A percentile compares a stretch with the other conserved stretches of the same genome.
phyloP scores from a whole-genome alignment of 495 filamentous ascomycete species.

The Thermochaetoides thermophila region DNA sequence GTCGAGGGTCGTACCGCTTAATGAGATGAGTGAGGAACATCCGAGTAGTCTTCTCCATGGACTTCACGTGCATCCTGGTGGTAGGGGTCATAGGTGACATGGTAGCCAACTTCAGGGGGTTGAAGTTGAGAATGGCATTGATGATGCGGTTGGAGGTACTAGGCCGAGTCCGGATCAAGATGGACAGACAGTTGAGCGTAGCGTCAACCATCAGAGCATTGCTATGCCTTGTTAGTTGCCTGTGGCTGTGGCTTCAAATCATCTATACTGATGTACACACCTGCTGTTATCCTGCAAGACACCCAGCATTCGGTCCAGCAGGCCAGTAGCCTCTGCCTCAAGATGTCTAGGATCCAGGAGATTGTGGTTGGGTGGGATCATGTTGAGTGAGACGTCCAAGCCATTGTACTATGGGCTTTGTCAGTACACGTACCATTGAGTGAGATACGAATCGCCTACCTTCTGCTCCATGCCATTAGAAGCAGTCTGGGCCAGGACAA shows the following conservation, averaged over 20 bases:
- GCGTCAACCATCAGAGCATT: slow-evolving; percentile 84
- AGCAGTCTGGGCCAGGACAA: slow-evolving; percentile 81
- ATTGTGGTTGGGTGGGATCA: slow-evolving; percentile 71
- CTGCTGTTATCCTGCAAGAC: slow-evolving; percentile 73
- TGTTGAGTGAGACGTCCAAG: slow-evolving; percentile 72
- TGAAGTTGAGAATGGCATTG: slow-evolving; percentile 75
- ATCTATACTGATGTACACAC: slow-evolving; percentile 37
- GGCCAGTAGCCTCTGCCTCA: slow-evolving; percentile 79
- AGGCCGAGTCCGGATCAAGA: slow-evolving; percentile 65
- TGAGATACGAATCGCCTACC: slow-evolving; percentile 34
- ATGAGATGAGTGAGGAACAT: slow-evolving; percentile 65
- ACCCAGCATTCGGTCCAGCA: slow-evolving; percentile 79
- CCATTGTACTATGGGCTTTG: slow-evolving; percentile 44
- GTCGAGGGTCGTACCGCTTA: slow-evolving; percentile 42
- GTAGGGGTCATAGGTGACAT: slow-evolving; percentile 63
- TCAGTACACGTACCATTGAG: slow-evolving; percentile 3
- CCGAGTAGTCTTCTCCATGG: slow-evolving; percentile 84
- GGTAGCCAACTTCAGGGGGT: slow-evolving; percentile 65
- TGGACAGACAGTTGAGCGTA: slow-evolving; percentile 73
- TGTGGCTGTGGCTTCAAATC: not conserved
- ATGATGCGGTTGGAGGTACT: slow-evolving; percentile 73
- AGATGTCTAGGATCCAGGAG: slow-evolving; percentile 61
- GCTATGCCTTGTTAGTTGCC: slow-evolving; percentile 29
- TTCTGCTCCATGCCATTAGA: slow-evolving; percentile 71
- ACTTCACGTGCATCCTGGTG: slow-evolving; percentile 67